These are phyloP conservation scores for Hansenula lynferdii DNA, from an alignment of 1,139 yeast genomes.

Conservation along the genomic window DNA sequence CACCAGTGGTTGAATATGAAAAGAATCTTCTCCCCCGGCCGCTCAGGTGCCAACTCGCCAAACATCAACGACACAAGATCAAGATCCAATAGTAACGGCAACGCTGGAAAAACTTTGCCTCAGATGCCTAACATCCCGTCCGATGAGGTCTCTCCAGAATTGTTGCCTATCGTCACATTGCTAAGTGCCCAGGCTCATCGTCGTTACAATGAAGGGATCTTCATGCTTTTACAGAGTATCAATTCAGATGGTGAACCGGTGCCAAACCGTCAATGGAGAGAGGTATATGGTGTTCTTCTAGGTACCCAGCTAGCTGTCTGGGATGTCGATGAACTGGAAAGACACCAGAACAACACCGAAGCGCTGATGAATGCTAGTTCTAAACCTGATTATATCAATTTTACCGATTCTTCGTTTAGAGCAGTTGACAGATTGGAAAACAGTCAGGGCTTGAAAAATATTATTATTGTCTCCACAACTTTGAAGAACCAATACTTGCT, in stretches of 20 bases:
- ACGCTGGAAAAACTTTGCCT: neutral
- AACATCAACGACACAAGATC: neutral
- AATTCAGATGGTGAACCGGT: constrained; percentile 81
- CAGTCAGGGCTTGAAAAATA: constrained; percentile 42
- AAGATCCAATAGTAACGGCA: neutral
- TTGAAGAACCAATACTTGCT: constrained; percentile 79
- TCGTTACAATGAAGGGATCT: constrained; percentile 68
- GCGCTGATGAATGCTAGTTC: constrained; percentile 49
- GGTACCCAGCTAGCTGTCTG: constrained; percentile 92
- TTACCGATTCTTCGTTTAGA: constrained; percentile 86
- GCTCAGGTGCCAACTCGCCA: constrained; percentile 2
- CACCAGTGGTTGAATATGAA: neutral
- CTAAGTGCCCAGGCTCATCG: constrained; percentile 70
- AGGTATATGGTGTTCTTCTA: constrained; percentile 84
- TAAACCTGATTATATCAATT: constrained; percentile 86
- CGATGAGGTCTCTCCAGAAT: constrained; percentile 44
- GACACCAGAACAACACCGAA: constrained; percentile 42
- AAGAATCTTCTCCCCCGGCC: constrained; percentile 4
- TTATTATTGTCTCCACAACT: constrained; percentile 85
- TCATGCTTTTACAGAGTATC: constrained; percentile 67
- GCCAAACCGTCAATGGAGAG: constrained; percentile 80
- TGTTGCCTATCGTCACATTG: constrained; percentile 70
- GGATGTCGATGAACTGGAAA: constrained; percentile 78
- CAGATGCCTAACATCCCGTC: constrained; percentile 3
- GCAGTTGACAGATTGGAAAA: constrained; percentile 42